Conservation (phyloP, 2,329 filamentous ascomycete genomes). For the Cercospora nicotianae region DNA sequence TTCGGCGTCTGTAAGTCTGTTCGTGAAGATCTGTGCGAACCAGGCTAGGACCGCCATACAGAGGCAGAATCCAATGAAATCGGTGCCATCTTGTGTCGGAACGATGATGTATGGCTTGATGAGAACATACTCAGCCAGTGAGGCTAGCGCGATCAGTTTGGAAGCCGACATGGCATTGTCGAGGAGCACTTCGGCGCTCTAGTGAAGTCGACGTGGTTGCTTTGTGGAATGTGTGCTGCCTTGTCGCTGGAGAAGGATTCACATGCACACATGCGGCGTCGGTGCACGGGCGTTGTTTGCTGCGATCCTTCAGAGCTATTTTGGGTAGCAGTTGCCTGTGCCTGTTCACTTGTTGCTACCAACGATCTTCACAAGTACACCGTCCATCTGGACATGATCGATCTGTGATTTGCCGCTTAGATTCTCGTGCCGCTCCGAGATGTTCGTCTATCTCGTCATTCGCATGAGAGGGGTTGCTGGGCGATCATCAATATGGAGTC, state of each 20-base stretch:
- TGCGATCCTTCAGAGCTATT: neutral
- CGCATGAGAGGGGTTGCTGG: neutral
- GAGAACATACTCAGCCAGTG: constrained; percentile 23
- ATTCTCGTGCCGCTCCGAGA: neutral
- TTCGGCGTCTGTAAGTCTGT: constrained; percentile 15
- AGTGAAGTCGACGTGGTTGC: neutral
- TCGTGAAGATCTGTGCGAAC: constrained; percentile 23
- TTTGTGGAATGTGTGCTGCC: neutral
- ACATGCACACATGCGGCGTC: neutral
- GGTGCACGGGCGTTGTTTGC: neutral
- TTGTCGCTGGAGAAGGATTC: neutral
- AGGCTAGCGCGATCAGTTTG: constrained; percentile 24
- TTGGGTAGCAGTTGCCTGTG: neutral
- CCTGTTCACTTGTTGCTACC: neutral
- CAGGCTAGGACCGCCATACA: constrained; percentile 21
- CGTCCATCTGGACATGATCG: neutral
- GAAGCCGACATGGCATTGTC: constrained; percentile 11
- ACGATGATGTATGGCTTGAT: constrained; percentile 24
- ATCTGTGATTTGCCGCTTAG: neutral
- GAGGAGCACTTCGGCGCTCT: neutral
- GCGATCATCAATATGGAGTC: neutral
- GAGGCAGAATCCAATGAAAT: constrained; percentile 24
- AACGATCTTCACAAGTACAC: neutral
- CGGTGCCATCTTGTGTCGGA: constrained; percentile 12
- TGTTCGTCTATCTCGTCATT: neutral